These are phyloP conservation scores for Fusarium foetens DNA, from an alignment of 2,329 filamentous ascomycete species.

Conservation along the genomic window DNA sequence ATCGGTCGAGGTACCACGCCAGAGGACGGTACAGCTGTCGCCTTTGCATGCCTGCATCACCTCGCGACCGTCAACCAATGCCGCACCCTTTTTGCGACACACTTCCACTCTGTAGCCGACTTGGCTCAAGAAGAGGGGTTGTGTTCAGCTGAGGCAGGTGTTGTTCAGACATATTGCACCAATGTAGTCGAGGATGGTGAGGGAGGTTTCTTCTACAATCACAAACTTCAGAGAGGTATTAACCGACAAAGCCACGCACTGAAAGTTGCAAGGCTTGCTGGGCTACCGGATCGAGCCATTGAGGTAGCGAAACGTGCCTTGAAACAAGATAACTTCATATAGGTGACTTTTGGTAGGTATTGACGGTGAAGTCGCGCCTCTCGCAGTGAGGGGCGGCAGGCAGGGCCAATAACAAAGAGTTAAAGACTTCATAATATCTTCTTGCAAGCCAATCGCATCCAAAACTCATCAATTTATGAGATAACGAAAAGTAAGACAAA, in stretches of 20 bases:
- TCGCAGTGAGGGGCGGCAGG: neutral
- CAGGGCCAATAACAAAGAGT: neutral
- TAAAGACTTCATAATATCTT: neutral
- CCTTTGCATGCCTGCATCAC: conserved; percentile 88
- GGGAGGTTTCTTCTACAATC: conserved; percentile 84
- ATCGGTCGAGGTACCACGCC: conserved; percentile 94
- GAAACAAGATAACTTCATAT: conserved; percentile 20
- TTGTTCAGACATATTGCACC: conserved; percentile 84
- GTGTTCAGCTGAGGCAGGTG: conserved; percentile 48
- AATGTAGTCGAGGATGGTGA: conserved; percentile 80
- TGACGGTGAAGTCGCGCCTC: neutral
- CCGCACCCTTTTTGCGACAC: conserved; percentile 90
- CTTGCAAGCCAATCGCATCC: neutral
- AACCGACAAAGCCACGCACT: conserved; percentile 91
- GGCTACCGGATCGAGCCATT: conserved; percentile 79
- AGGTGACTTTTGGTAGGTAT: neutral
- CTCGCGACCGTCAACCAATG: conserved; percentile 81
- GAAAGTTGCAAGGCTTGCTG: conserved; percentile 91
- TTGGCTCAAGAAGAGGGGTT: conserved; percentile 69
- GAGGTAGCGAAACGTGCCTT: conserved; percentile 72
- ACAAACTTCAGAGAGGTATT: conserved; percentile 81
- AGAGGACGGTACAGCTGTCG: conserved; percentile 89
- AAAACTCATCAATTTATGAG: neutral
- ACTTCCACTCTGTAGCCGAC: conserved; percentile 88
- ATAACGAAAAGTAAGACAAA: neutral